A percentile compares a stretch with the other conserved stretches of the same genome.
These are phyloP conservation scores for Aotearoamyces nothofagi DNA, from an alignment of 2,329 filamentous ascomycete genomes.

Conservation along the genomic window DNA sequence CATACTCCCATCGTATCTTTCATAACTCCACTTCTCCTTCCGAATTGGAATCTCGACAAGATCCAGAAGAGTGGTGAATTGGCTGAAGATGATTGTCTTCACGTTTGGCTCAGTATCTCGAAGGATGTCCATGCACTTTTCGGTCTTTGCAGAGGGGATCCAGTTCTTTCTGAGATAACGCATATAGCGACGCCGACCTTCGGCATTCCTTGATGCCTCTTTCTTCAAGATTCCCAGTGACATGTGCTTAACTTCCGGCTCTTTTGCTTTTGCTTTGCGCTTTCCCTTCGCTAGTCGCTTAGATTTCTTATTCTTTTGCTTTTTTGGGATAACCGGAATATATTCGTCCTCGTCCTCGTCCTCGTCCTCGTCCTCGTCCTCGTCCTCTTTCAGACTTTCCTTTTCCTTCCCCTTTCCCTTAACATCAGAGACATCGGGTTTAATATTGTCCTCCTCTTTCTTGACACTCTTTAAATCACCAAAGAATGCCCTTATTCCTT, in stretches of 20 bases:
- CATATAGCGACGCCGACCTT: constrained; percentile 55
- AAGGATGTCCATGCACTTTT: constrained; percentile 52
- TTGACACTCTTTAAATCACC: background rate
- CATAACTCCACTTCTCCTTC: constrained; percentile 32
- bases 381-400: constrained; percentile 23
- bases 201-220: constrained; percentile 45
- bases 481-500: background rate
- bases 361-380: constrained; percentile 11
- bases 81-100: constrained; percentile 71
- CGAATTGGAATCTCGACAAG: constrained; percentile 59
- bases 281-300: constrained; percentile 12
- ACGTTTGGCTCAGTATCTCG: constrained; percentile 30
- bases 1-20: constrained; percentile 68
- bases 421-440: constrained; percentile 11
- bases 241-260: constrained; percentile 19
- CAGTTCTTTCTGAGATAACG: constrained; percentile 57
- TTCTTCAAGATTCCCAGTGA: constrained; percentile 52
- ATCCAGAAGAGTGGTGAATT: constrained; percentile 68
- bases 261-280: constrained; percentile 29
- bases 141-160: constrained; percentile 61
- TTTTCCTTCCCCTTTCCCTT: constrained; percentile 18
- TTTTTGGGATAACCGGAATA: constrained; percentile 1
- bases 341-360: background rate
- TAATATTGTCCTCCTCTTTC: constrained; percentile 3
- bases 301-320: background rate